A percentile compares a stretch with the other conserved stretches of the same genome.
Conservation (phyloP, 805 yeast genomes). For the Saturnispora besseyi region DNA sequence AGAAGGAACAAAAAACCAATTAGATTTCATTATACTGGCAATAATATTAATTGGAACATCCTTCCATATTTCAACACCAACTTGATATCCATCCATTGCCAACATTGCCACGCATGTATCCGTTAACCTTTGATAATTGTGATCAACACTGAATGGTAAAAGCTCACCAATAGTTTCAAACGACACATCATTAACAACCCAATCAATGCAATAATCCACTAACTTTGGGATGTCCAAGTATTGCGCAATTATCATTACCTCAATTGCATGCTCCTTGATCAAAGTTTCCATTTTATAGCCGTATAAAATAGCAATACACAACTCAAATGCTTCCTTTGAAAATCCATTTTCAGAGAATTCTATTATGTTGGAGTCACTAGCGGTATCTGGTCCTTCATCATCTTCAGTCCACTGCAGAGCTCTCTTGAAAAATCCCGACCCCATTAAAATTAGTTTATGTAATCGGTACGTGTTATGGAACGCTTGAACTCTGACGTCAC, state of each 20-base stretch:
- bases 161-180: slow-evolving; percentile 4
- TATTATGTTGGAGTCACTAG: background rate
- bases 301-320: slow-evolving; percentile 38
- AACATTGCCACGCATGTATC: slow-evolving; percentile 17
- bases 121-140: slow-evolving; percentile 7
- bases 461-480: slow-evolving; percentile 37
- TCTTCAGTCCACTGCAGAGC: slow-evolving; percentile 36
- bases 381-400: slow-evolving; percentile 1
- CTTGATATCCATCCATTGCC: slow-evolving; percentile 42
- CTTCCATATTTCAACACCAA: slow-evolving; percentile 38
- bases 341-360: slow-evolving; percentile 31
- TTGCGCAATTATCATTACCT: slow-evolving; percentile 42
- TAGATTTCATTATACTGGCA: slow-evolving; percentile 37
- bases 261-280: slow-evolving; percentile 30
- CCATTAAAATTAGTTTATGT: slow-evolving; percentile 37
- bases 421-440: slow-evolving; percentile 40
- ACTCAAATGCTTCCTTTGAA: slow-evolving; percentile 38
- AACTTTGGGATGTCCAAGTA: slow-evolving; percentile 38
- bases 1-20: slow-evolving; percentile 43
- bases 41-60: slow-evolving; percentile 36
- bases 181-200: slow-evolving; percentile 2
- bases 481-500: slow-evolving; percentile 40
- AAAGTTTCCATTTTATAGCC: slow-evolving; percentile 31
- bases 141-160: slow-evolving; percentile 3
- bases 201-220: slow-evolving; percentile 29